A percentile compares a stretch with the other conserved stretches of the same genome.
Evolutionary conservation across 768 basidiomycete species (phyloP).

Genomic region (Suillus ampliporus): DNA sequence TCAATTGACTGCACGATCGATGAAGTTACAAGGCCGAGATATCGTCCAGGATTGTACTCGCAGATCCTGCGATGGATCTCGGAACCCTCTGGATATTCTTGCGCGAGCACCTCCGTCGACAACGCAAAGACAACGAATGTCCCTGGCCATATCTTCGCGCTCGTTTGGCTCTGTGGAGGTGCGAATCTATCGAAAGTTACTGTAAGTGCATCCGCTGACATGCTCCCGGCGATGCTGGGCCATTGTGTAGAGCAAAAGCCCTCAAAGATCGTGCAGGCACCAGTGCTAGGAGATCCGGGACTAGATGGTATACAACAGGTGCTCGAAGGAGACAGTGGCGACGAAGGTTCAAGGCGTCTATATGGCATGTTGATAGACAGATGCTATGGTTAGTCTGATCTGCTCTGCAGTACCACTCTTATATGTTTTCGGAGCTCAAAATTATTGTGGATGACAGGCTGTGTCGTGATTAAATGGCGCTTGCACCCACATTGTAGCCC

Average conservation of each 20-base stretch:
- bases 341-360: background rate
- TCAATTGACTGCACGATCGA: constrained; percentile 16
- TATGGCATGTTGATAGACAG: background rate
- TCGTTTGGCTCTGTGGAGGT: background rate
- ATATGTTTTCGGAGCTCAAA: background rate
- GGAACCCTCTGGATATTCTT: constrained; percentile 8
- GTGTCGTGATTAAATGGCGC: background rate
- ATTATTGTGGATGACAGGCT: background rate
- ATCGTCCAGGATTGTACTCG: constrained; percentile 19
- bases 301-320: constrained; percentile 4
- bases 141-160: constrained; percentile 13
- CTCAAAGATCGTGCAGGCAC: background rate
- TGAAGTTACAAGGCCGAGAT: constrained; percentile 29
- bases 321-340: background rate
- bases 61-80: constrained; percentile 10
- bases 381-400: background rate
- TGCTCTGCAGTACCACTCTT: background rate
- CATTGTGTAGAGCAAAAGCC: background rate
- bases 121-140: constrained; percentile 24
- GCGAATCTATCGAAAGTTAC: background rate
- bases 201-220: constrained; percentile 1
- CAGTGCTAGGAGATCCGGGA: background rate
- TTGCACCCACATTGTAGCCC: background rate
- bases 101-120: constrained; percentile 17
- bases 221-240: background rate